phyloP scores from a whole-genome alignment of 345 rosid genomes.

The Erysimum cheiranthoides region DNA sequence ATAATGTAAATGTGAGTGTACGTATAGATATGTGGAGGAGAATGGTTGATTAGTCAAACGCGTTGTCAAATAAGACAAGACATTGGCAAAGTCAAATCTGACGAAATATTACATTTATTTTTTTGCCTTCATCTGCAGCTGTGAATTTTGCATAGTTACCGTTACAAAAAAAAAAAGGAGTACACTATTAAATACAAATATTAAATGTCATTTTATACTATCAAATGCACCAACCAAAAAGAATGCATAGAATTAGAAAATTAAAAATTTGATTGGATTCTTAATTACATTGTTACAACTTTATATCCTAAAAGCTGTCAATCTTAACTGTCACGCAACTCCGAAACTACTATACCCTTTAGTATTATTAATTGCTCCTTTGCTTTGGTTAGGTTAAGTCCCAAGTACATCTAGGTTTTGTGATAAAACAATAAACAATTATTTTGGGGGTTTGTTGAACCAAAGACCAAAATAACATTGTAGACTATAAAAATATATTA shows the following conservation, averaged over 20 bases:
- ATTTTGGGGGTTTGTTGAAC: too few relatives aligned
- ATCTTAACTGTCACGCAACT: neutral
- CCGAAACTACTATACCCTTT: neutral
- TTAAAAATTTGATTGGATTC: neutral
- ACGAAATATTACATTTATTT: constrained; percentile 30
- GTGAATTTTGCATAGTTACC: neutral
- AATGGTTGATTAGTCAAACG: constrained; percentile 41
- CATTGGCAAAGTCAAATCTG: constrained; percentile 32
- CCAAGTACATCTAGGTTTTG: neutral
- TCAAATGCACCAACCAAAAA: constrained; percentile 12
- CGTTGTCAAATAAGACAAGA: constrained; percentile 29
- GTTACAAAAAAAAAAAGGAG: neutral
- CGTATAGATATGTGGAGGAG: constrained; percentile 27
- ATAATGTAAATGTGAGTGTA: constrained; percentile 12
- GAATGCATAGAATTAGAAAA: neutral
- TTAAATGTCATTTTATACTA: neutral
- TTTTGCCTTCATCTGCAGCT: constrained; percentile 8
- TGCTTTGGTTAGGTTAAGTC: neutral
- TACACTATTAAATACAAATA: neutral
- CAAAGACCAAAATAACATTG: too few relatives aligned
- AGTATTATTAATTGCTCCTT: too few relatives aligned
- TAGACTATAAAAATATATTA: too few relatives aligned
- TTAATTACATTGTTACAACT: neutral
- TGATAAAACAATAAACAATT: neutral
- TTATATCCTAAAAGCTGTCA: neutral